Evolutionary conservation across 306 rosid species (phyloP).

Genomic region (Glycine tomentella): DNA sequence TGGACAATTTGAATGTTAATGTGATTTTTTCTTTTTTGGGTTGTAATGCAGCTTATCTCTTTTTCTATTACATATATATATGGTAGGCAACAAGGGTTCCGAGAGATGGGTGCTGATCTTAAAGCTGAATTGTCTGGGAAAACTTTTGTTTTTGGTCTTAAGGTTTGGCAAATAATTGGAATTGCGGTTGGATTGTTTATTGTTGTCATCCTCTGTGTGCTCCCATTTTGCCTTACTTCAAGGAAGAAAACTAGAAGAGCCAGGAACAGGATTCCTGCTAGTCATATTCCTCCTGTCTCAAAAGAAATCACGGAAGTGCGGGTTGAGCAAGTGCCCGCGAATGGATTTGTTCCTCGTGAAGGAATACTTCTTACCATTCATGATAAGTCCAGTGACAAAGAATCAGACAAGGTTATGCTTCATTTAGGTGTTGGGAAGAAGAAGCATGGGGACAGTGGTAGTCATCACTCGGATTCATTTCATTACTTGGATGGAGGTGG

Average conservation of each 20-base stretch:
- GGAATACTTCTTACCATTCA: constrained; percentile 89
- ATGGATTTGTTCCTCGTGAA: constrained; percentile 78
- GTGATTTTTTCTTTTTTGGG: not conserved
- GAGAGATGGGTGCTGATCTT: constrained; percentile 67
- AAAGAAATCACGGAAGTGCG: constrained; percentile 91
- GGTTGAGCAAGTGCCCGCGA: constrained; percentile 78
- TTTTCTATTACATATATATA: constrained; percentile 1
- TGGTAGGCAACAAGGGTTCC: constrained; percentile 43
- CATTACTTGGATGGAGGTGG: constrained; percentile 62
- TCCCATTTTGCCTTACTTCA: constrained; percentile 71
- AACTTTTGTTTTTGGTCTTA: constrained; percentile 62
- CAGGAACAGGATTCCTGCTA: constrained; percentile 55
- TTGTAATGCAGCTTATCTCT: constrained; percentile 23
- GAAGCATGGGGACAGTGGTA: constrained; percentile 69
- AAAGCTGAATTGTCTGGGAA: constrained; percentile 64
- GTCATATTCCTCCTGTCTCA: constrained; percentile 83
- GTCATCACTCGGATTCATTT: constrained; percentile 74
- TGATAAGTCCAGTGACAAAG: constrained; percentile 78
- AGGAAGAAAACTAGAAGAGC: constrained; percentile 77
- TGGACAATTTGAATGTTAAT: constrained; percentile 27
- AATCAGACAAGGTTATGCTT: constrained; percentile 80
- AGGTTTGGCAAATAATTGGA: constrained; percentile 90
- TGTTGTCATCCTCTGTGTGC: constrained; percentile 62
- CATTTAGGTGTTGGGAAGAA: constrained; percentile 76
- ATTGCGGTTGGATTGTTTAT: constrained; percentile 80